Percentiles rank a stretch among this genome's conserved stretches.
These are phyloP conservation scores for Candida qinlingensis DNA, from an alignment of 805 yeast genomes.

Conservation along the genomic window DNA sequence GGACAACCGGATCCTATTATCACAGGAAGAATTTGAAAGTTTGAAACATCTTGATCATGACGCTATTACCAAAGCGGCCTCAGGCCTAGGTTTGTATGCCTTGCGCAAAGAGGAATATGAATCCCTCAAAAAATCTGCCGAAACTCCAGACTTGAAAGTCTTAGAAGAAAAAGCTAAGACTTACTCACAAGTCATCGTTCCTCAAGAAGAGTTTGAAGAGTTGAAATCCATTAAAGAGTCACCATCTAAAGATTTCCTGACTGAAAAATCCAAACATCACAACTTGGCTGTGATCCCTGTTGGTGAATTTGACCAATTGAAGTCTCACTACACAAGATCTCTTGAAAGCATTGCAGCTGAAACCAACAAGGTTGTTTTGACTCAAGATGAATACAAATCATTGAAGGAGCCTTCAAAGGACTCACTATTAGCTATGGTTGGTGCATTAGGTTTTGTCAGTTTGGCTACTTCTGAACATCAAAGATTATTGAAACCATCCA, in stretches of 20 bases:
- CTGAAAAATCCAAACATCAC: conserved; percentile 2
- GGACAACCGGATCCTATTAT: conserved; percentile 1
- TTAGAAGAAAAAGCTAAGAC: conserved; percentile 19
- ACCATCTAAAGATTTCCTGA: conserved; percentile 5
- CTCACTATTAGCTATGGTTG: conserved; percentile 2
- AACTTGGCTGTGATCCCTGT: conserved; percentile 7
- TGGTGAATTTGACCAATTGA: conserved; percentile 6
- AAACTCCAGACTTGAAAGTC: conserved; percentile 21
- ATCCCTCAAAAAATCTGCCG: conserved; percentile 6
- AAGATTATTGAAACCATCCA: conserved; percentile 7
- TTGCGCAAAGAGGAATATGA: neutral
- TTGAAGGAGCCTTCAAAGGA: conserved; percentile 15
- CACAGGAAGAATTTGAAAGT: conserved; percentile 4
- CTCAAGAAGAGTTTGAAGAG: conserved; percentile 7
- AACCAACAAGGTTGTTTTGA: conserved; percentile 10
- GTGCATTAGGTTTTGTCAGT: conserved; percentile 8
- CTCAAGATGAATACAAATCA: conserved; percentile 14
- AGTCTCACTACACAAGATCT: conserved; percentile 7
- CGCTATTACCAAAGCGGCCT: neutral
- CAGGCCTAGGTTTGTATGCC: conserved; percentile 1
- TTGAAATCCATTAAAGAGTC: conserved; percentile 10
- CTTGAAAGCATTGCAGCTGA: conserved; percentile 8
- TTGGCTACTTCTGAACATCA: conserved; percentile 6
- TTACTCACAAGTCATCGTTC: conserved; percentile 9
- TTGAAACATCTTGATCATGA: conserved; percentile 3